Evolutionary conservation across 2,329 filamentous ascomycete species (phyloP).

Genomic region (Talaromyces islandicus): DNA sequence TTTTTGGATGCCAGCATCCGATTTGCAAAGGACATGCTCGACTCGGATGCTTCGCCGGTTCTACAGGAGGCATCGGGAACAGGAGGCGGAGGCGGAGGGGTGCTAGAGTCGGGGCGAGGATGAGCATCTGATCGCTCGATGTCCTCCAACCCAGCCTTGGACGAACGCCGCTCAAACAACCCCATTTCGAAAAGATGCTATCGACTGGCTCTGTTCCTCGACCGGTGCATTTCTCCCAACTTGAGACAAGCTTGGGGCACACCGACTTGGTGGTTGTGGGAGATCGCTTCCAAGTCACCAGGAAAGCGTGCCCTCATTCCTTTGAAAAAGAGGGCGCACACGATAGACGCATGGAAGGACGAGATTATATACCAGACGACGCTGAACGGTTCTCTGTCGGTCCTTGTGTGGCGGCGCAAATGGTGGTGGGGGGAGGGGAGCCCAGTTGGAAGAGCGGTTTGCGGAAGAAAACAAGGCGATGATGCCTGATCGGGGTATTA

Average conservation of each 20-base stretch:
- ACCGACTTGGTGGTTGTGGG: background rate
- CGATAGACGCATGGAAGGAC: background rate
- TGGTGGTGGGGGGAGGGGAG: background rate
- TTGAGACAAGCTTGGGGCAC: background rate
- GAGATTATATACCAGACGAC: background rate
- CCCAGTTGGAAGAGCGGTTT: background rate
- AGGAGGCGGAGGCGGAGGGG: slow-evolving; percentile 1
- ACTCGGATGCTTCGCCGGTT: slow-evolving; percentile 4
- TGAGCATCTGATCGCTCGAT: slow-evolving; percentile 5
- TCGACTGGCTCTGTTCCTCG: slow-evolving; percentile 2
- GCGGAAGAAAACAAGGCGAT: background rate
- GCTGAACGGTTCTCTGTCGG: background rate
- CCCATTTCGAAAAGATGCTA: slow-evolving; percentile 18
- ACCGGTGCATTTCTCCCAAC: slow-evolving; percentile 7
- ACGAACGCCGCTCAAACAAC: slow-evolving; percentile 26
- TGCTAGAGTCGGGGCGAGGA: slow-evolving; percentile 12
- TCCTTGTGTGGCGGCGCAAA: background rate
- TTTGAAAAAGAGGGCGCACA: background rate
- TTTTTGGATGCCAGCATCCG: slow-evolving; percentile 12
- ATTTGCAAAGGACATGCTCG: slow-evolving; percentile 8
- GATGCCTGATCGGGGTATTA: background rate
- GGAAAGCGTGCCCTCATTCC: slow-evolving; percentile 7
- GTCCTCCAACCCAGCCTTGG: slow-evolving; percentile 26
- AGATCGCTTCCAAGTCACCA: background rate
- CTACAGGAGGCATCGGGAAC: background rate